phyloP scores from a whole-genome alignment of 257 asterid species.

The Ophiorrhiza pumila region DNA sequence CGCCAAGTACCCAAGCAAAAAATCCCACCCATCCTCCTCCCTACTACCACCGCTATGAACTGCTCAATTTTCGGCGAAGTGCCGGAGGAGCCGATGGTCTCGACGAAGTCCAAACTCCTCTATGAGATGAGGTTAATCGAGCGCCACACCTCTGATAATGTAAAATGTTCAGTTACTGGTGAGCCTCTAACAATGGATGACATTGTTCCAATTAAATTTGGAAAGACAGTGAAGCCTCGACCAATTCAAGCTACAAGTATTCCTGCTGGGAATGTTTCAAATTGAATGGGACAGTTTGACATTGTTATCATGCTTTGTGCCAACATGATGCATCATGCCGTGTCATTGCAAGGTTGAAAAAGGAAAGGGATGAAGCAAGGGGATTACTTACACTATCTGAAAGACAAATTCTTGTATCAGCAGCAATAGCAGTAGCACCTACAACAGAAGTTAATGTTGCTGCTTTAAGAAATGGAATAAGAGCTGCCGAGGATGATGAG shows the following conservation, averaged over 20 bases:
- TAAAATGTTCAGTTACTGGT: conserved; percentile 96
- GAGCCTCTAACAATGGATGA: conserved; percentile 84
- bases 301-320: conserved; percentile 61
- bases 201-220: conserved; percentile 73
- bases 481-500: conserved; percentile 89
- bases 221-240: conserved; percentile 94
- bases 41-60: conserved; percentile 43
- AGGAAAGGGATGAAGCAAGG: conserved; percentile 97
- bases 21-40: conserved; percentile 13
- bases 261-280: conserved; percentile 98
- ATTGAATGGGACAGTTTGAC: conserved; percentile 96
- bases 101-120: conserved; percentile 72
- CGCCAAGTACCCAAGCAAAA: neutral
- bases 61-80: conserved; percentile 99
- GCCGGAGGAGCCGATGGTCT: conserved; percentile 97
- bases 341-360: conserved; percentile 96
- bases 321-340: conserved; percentile 99
- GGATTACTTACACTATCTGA: conserved; percentile 74
- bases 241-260: conserved; percentile 97
- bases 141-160: conserved; percentile 83
- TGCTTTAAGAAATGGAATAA: conserved; percentile 81
- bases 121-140: conserved; percentile 87
- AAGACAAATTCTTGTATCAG: conserved; percentile 67
- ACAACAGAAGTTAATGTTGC: conserved; percentile 26
- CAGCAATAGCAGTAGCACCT: conserved; percentile 36